Evolutionary conservation across 306 rosid species (phyloP), one percentile per base, ranked within the genome.

Genomic region (Rosa chinensis): DNA sequence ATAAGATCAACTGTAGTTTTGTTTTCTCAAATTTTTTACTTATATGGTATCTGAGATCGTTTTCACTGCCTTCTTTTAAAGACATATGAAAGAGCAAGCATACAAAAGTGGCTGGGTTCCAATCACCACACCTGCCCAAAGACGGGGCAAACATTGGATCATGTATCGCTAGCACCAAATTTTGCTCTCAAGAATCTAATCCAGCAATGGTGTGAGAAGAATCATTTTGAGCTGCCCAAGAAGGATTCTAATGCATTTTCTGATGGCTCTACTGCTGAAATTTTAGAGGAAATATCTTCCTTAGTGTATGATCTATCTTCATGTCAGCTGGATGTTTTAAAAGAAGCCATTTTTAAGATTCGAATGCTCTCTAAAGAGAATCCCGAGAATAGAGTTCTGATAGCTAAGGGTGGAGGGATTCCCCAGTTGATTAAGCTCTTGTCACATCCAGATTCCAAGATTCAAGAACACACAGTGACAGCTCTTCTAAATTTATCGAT

Each of bases 31-130:
- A 48, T 77, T 61, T 50, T 70, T 78, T 48, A 21, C 5, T 58
- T 58, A 58, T 43, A 53, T 82, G 77, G 21, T 64, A 35, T 61
- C 82, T 85, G 82, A 82, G 74, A 21, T 40, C 20, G 53, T 61
- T 77, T 61, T 80, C 55, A 40, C n/a, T 80, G 72, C 69, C 61
- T 75, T 70, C 40, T 77, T 70, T 70, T 77, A 35, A 79, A 94
- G 97, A 92, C 97, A 64, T 92, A 90, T 71, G 98, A 94, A 75
- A 86, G 94, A 82, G 93, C 87, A 75, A 92, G 97, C 88, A 94
- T 94, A 85, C 85, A 87, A 70, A 94, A 87, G 81, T 94, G 98
- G 98, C 86, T 94, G 56, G 70, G 77, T 73, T 82, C 92, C 28
- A 88, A 89, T 47, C 94, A 89, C 25, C 73, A 79, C 28, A 87